Base-by-base conservation (phyloP, 2,329 filamentous ascomycete species). In the Zopfia rhizophila region DNA sequence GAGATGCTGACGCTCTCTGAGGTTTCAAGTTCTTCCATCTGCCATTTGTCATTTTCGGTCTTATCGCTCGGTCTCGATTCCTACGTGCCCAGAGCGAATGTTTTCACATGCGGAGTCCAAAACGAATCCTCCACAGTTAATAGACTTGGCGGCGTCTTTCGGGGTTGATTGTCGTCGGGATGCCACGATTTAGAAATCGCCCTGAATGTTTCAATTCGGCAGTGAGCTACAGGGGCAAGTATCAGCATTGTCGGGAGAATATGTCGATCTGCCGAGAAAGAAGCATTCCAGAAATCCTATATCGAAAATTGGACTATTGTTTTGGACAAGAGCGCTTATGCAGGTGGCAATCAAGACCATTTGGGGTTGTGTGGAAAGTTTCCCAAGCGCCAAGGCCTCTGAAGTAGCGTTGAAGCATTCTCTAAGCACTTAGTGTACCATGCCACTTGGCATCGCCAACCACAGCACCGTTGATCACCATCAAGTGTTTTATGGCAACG, bases 251-350 rank as follows among this genome's bases (percentile, higher is more conserved):
- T 49, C 41, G 22, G 38, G 38, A 33, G 40, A 14, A n/a, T 30
- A 40, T 42, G 51, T 38, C 38, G 43, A 48, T 48, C 51, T 27
- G 24, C 48, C 30, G 33, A 31, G 13, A n/a, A n/a, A n/a, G 22
- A 40, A 32, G 13, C 11, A 27, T 45, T 45, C 30, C 32, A 43
- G 51, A 54, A 54, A 28, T 17, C 37, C 27, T 24, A 35, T 35
- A 33, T 33, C 32, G 31, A 4, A 25, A 25, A 16, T 37, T 30
- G 22, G 13, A 38, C 24, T 31, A 23, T 24, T 25, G 25, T 11
- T 35, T 33, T 7, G 38, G 32, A 3, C 19, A 38, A 17, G 33
- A 18, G 32, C 17, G 22, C n/a, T 6, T 12, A 12, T 18, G 17
- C n/a, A n/a, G n/a, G n/a, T n/a, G n/a, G n/a, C n/a, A n/a, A n/a